Base-by-base conservation (phyloP, 2,329 filamentous ascomycete genomes). In the Eurotiales sp. region DNA sequence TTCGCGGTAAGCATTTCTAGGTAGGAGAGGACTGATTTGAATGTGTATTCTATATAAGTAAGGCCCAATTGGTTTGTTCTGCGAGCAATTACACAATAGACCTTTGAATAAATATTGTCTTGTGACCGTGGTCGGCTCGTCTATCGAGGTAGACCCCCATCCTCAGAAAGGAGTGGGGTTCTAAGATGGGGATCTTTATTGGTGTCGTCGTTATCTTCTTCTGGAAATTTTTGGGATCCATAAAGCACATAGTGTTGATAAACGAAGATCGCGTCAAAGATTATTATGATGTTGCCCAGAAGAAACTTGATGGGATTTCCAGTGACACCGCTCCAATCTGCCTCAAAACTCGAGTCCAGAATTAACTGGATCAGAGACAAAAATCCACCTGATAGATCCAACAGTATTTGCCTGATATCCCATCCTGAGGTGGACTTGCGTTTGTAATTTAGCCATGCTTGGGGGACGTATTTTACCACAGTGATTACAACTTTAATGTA, bases 251-350 rank as follows among this genome's bases (percentile, higher is more conserved):
- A 97, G 70, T 97, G 93, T 72, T 99, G 93, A 4, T 80, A 63
- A 46, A 97, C 86, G 65, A 97, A 97, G 44, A 96, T 76, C 27
- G 87, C 57, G 65, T 97, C 92, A 67, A 96, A 97, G 2, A 88
- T 67, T 61, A 97, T 86, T 52, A 85, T 90, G 41, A 96, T 82
- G 63, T 95, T 92, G 12, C 88, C 87, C 37, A 97, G 77, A 2
- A 85, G 83, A 53, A 97, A 83, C 73, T 97, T 99, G 60, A 93
- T 86, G 0, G 90, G 89, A 67, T 97, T 97, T 1, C 91, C 92
- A 0, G 86, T 90, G 52, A 97, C 78, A 19, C 92, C 93, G 43
- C 85, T 87, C 91, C 92, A 96, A 72, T 96, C 90, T 50, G 79
- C 80, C 68, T 93, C 85, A 32, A 95, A 72, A 53, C 86, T 89